Evolutionary conservation across 1,139 yeast genomes (phyloP), one percentile per base, ranked within the genome.

Genomic region (Yamadazyma trypodendri): DNA sequence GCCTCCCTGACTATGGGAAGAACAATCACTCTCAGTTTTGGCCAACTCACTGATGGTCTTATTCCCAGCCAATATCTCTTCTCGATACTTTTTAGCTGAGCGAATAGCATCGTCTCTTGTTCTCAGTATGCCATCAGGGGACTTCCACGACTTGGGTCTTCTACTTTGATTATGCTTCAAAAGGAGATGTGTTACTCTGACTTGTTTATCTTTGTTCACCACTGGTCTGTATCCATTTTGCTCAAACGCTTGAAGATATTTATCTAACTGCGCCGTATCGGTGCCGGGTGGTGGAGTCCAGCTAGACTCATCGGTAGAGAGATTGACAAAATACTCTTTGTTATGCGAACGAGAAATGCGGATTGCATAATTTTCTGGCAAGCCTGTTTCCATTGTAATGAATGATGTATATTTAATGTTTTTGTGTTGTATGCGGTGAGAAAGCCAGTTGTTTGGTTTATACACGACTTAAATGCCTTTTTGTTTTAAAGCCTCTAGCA

Each of bases 201-300:
- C 62, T 25, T 40, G 44, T 44, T 69, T 70, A 13, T 74, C 73
- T 44, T 70, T 73, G 33, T 52, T 53, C 54, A 50, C 83, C 73
- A 56, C 87, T 64, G 57, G 95, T 76, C 63, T 84, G 73, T 54
- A 77, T 56, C 55, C 85, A 76, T 60, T 78, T 54, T 49, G 61
- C 60, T 50, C 70, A 65, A 50, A 75, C 41, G 62, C 61, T 20
- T 59, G 51, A 48, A 84, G 61, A 61, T 86, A 87, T 12, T 64
- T 66, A 35, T 76, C 71, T 41, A 92, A 69, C 48, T 72, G 69
- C 2, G 63, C 79, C 14, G 75, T 60, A 52, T 92, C 87, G 2
- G 95, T 81, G 7, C 92, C 96, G 38, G 70, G 77, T 6, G 98
- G 98, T 3, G 96, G 84, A 42, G 84, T 94, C 98, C 98, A 92